These are phyloP conservation scores for Lentinula guzmanii DNA, from an alignment of 768 basidiomycete genomes.

Conservation along the genomic window DNA sequence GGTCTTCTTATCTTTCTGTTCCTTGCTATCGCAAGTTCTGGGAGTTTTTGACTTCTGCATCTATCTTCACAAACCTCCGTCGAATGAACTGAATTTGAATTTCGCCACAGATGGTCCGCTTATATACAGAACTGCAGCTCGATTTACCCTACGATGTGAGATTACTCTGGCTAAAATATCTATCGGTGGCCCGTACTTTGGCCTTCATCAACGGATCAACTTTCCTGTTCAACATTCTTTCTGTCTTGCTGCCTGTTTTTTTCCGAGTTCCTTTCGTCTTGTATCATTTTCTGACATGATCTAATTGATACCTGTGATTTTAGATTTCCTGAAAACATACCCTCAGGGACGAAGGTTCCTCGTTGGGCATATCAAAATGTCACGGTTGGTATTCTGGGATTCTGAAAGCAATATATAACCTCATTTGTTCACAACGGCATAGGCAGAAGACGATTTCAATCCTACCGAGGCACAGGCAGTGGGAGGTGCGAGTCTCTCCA, in stretches of 20 bases:
- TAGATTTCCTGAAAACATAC: not conserved
- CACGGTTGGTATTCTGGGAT: not conserved
- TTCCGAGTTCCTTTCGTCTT: not conserved
- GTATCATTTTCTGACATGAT: not conserved
- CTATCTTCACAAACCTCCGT: no score
- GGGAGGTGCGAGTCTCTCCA: not conserved
- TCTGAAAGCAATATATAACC: no score
- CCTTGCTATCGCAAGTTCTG: not conserved
- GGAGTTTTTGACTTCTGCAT: no score
- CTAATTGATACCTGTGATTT: not conserved
- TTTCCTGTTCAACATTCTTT: not conserved
- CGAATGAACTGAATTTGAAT: not conserved
- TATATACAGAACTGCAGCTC: not conserved
- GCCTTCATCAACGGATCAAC: not conserved
- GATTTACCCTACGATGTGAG: not conserved
- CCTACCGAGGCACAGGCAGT: not conserved
- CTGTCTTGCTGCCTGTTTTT: not conserved
- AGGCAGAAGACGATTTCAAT: not conserved
- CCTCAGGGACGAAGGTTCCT: not conserved
- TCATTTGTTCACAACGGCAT: no score
- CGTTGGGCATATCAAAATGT: conserved; percentile 1
- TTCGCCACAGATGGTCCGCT: not conserved
- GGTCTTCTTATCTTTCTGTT: not conserved
- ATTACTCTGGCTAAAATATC: no score
- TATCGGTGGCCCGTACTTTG: not conserved